Conservation (phyloP, 2,329 filamentous ascomycete genomes). For the Passalora sequoiae region DNA sequence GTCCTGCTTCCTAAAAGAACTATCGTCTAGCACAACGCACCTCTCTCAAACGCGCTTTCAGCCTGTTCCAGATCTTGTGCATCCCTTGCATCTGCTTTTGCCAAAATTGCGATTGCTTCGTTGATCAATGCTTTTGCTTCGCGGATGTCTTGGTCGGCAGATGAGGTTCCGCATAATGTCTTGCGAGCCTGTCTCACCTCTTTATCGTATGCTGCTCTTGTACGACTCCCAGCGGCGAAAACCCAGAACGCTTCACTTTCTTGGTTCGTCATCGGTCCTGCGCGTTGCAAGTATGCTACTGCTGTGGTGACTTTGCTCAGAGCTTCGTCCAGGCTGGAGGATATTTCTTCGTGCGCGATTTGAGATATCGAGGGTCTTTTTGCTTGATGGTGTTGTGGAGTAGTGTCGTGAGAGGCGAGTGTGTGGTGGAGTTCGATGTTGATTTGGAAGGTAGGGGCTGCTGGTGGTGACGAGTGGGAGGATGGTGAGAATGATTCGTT, state of each 20-base stretch:
- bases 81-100: constrained; percentile 11
- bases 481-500: no score
- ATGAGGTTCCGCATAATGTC: constrained; percentile 1
- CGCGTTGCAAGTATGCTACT: constrained; percentile 15
- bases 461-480: no score
- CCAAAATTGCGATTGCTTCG: constrained; percentile 15
- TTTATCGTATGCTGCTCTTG: constrained; percentile 9
- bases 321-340: constrained; percentile 10
- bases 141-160: constrained; percentile 13
- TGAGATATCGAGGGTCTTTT: background rate
- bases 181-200: constrained; percentile 7
- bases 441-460: no score
- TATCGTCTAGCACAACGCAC: no score
- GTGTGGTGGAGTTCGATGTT: background rate
- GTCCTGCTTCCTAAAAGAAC: no score
- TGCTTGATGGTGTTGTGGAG: constrained; percentile 1
- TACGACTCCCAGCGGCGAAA: constrained; percentile 18
- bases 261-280: constrained; percentile 7
- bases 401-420: background rate
- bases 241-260: constrained; percentile 18
- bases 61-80: constrained; percentile 9
- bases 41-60: constrained; percentile 1
- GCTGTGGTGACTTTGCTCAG: constrained; percentile 13
- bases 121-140: constrained; percentile 10
- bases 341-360: background rate